phyloP scores from a whole-genome alignment of 257 asterid species.

The Primulina eburnea region DNA sequence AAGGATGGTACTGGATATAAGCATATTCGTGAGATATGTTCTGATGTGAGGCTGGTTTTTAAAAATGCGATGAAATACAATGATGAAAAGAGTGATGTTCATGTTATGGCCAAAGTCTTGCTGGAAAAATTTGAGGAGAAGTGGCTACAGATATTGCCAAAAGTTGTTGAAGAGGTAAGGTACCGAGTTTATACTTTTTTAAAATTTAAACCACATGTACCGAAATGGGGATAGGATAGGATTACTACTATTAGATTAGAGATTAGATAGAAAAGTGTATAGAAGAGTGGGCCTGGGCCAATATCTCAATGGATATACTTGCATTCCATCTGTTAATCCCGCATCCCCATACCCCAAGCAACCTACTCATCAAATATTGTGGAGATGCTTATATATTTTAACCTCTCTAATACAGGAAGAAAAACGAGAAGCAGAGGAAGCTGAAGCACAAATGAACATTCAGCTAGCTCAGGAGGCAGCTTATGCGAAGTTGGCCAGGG shows the following conservation, averaged over 20 bases:
- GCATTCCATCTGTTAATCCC: conserved; percentile 7
- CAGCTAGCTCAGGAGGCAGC: conserved; percentile 70
- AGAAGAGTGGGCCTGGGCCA: too few species aligned
- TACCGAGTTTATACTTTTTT: conserved; percentile 8
- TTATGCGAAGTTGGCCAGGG: conserved; percentile 71
- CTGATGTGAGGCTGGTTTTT: conserved; percentile 78
- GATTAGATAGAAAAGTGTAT: too few species aligned
- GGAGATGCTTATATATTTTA: conserved; percentile 18
- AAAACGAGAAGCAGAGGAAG: conserved; percentile 74
- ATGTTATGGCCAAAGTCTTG: conserved; percentile 70
- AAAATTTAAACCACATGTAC: too few species aligned
- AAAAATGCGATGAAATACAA: conserved; percentile 92
- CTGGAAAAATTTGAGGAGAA: conserved; percentile 84
- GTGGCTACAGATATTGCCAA: conserved; percentile 84
- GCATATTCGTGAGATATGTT: conserved; percentile 75
- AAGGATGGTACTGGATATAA: conserved; percentile 90
- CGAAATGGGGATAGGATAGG: too few species aligned
- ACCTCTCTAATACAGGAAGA: conserved; percentile 54
- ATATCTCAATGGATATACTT: too few species aligned
- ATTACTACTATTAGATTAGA: too few species aligned
- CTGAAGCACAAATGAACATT: conserved; percentile 53
- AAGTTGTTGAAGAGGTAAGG: conserved; percentile 87
- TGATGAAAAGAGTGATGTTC: conserved; percentile 79
- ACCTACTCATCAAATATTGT: conserved; percentile 9
- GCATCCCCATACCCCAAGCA: conserved; percentile 11